A percentile compares a stretch with the other conserved stretches of the same genome.
These are phyloP conservation scores for Sclerotinia minor DNA, from an alignment of 2,329 filamentous ascomycete genomes.

Conservation along the genomic window DNA sequence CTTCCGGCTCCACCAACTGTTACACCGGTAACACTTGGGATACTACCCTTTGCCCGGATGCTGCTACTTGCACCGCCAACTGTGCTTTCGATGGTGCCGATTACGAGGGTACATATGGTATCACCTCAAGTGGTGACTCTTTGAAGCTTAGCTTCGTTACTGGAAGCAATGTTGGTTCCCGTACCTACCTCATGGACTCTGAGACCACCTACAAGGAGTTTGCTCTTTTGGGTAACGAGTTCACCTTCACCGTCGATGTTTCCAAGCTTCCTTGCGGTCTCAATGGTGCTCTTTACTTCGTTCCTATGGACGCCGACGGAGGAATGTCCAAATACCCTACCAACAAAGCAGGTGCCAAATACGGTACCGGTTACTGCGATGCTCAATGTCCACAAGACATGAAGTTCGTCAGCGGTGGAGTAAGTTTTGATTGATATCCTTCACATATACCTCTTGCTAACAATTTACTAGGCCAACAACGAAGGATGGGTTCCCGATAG, in stretches of 20 bases:
- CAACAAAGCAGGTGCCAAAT: conserved; percentile 55
- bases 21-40: conserved; percentile 45
- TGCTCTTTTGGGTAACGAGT: conserved; percentile 54
- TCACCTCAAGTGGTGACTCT: conserved; percentile 44
- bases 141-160: conserved; percentile 40
- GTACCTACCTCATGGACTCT: conserved; percentile 48
- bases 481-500: conserved; percentile 51
- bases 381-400: conserved; percentile 34
- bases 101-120: conserved; percentile 48
- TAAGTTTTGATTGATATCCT: conserved; percentile 33
- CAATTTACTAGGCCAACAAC: conserved; percentile 45
- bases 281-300: conserved; percentile 70
- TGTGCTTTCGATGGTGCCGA: conserved; percentile 54
- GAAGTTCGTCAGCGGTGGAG: conserved; percentile 54
- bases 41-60: conserved; percentile 50
- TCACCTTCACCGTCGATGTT: conserved; percentile 64
- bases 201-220: conserved; percentile 59
- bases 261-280: conserved; percentile 67
- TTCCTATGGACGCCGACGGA: conserved; percentile 63
- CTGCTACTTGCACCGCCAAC: conserved; percentile 53
- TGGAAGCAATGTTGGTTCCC: conserved; percentile 42
- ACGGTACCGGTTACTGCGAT: conserved; percentile 38
- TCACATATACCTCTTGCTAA: conserved; percentile 35
- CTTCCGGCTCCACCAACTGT: conserved; percentile 39
- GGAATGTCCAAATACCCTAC: conserved; percentile 48